phyloP scores from a whole-genome alignment of 306 rosid species.

The Styphnolobium japonicum region DNA sequence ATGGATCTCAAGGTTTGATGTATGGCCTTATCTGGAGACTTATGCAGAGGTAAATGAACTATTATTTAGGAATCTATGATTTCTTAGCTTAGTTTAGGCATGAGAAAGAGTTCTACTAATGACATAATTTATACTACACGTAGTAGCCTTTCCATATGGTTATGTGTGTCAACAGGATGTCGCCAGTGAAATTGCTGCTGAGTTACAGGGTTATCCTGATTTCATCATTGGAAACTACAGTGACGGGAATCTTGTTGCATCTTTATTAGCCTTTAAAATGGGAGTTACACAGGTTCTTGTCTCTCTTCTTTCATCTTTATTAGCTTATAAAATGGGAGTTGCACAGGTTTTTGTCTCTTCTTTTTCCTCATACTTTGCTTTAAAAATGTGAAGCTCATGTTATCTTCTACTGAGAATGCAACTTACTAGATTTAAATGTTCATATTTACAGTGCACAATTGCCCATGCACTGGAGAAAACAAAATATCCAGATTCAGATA shows the following conservation, averaged over 20 bases:
- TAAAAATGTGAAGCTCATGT: neutral
- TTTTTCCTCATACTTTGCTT: neutral
- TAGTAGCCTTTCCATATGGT: neutral
- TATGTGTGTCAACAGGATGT: conserved; percentile 46
- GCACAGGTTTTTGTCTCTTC: too few species aligned
- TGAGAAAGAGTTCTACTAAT: neutral
- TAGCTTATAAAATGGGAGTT: too few species aligned
- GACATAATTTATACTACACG: neutral
- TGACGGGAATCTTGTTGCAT: conserved; percentile 72
- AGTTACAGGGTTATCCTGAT: conserved; percentile 60
- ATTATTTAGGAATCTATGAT: neutral
- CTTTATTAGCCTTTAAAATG: conserved; percentile 60
- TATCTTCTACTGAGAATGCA: neutral
- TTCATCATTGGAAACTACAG: conserved; percentile 71
- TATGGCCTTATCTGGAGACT: conserved; percentile 69
- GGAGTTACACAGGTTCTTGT: conserved; percentile 59
- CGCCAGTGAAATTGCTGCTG: conserved; percentile 53
- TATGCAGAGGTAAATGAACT: conserved; percentile 52
- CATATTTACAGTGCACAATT: conserved; percentile 61
- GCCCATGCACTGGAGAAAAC: conserved; percentile 88
- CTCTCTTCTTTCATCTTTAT: too few species aligned
- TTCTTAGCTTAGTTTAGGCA: neutral
- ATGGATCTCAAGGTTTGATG: conserved; percentile 81
- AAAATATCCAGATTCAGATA: conserved; percentile 76
- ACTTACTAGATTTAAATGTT: conserved; percentile 13